phyloP scores from a whole-genome alignment of 108 stramenopile genomes.

The Cylindrotheca closterium region DNA sequence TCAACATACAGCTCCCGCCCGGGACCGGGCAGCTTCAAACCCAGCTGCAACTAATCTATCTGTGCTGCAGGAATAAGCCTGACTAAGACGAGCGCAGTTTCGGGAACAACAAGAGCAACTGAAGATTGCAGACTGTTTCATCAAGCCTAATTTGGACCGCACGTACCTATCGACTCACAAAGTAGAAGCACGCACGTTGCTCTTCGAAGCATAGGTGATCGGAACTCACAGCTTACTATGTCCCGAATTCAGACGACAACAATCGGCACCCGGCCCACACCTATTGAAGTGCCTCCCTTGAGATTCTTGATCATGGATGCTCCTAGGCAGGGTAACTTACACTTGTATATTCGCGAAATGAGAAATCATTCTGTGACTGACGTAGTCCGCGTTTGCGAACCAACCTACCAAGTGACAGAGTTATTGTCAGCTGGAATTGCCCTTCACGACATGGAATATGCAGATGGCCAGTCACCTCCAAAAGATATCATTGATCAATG shows the following conservation, averaged over 20 bases:
- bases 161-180: background rate
- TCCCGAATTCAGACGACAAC: slow-evolving; percentile 2
- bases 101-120: background rate
- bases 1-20: slow-evolving; percentile 14
- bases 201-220: background rate
- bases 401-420: slow-evolving; percentile 82
- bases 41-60: slow-evolving; percentile 15
- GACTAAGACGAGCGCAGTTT: slow-evolving; percentile 7
- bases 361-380: slow-evolving; percentile 89
- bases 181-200: background rate
- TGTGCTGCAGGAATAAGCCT: slow-evolving; percentile 20
- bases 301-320: slow-evolving; percentile 98
- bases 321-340: slow-evolving; percentile 92
- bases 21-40: slow-evolving; percentile 20
- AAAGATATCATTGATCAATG: slow-evolving; percentile 82
- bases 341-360: slow-evolving; percentile 91
- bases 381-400: slow-evolving; percentile 93
- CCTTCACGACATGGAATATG: slow-evolving; percentile 93
- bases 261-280: slow-evolving; percentile 31
- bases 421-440: slow-evolving; percentile 83
- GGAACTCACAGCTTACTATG: background rate
- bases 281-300: slow-evolving; percentile 39
- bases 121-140: background rate
- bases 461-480: slow-evolving; percentile 90
- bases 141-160: background rate